These are phyloP conservation scores for Pythium grandisporangium DNA, from an alignment of 352 stramenopile genomes.

Conservation along the genomic window DNA sequence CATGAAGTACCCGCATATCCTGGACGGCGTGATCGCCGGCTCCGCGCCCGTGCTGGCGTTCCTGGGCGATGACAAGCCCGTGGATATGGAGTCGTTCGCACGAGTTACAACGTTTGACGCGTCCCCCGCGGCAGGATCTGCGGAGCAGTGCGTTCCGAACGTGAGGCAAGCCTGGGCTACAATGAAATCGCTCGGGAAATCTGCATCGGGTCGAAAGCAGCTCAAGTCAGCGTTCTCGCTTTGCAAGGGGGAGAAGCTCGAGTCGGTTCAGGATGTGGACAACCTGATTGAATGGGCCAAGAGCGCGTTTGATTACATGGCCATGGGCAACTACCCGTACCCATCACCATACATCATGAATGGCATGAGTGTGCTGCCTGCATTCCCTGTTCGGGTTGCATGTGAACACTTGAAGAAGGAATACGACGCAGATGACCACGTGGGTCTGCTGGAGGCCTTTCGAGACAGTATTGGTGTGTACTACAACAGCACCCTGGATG, in stretches of 20 bases:
- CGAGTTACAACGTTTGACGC: slow-evolving; percentile 53
- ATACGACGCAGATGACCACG: slow-evolving; percentile 23
- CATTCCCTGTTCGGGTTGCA: slow-evolving; percentile 85
- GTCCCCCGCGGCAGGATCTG: slow-evolving; percentile 50
- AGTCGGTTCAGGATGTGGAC: slow-evolving; percentile 32
- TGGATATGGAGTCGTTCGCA: slow-evolving; percentile 62
- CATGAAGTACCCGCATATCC: slow-evolving; percentile 88
- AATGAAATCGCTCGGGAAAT: slow-evolving; percentile 46
- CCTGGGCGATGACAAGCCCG: slow-evolving; percentile 32
- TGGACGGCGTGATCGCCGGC: slow-evolving; percentile 88
- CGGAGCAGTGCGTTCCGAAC: slow-evolving; percentile 68
- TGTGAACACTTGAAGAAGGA: slow-evolving; percentile 56
- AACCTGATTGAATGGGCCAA: slow-evolving; percentile 55
- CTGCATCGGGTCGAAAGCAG: slow-evolving; percentile 24
- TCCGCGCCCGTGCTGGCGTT: slow-evolving; percentile 85
- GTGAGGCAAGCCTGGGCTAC: slow-evolving; percentile 51
- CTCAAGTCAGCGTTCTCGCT: slow-evolving; percentile 35
- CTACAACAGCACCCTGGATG: slow-evolving; percentile 61
- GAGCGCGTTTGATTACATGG: slow-evolving; percentile 87
- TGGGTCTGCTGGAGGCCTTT: slow-evolving; percentile 38
- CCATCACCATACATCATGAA: slow-evolving; percentile 93
- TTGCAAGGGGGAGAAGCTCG: slow-evolving; percentile 36
- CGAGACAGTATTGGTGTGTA: slow-evolving; percentile 55
- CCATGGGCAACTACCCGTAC: slow-evolving; percentile 96
- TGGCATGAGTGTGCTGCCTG: slow-evolving; percentile 69